Conservation (phyloP, 2,329 filamentous ascomycete species). For the Zymoseptoria crescenta region DNA sequence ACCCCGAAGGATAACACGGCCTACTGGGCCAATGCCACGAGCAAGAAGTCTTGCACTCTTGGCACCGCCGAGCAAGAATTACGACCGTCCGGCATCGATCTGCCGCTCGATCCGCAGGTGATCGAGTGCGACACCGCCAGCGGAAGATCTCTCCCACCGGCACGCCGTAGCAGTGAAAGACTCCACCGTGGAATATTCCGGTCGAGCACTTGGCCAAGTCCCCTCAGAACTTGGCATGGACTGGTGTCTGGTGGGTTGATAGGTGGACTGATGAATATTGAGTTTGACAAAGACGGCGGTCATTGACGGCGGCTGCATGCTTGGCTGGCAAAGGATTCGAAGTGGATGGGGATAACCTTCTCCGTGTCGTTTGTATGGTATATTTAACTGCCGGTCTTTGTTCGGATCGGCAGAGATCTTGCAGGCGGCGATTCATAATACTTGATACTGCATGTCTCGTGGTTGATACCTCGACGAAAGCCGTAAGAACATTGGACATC, state of each 20-base stretch:
- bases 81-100: slow-evolving; percentile 41
- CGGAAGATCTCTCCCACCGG: slow-evolving; percentile 48
- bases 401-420: neutral
- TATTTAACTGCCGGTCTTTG: neutral
- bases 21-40: slow-evolving; percentile 44
- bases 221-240: slow-evolving; percentile 3
- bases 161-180: slow-evolving; percentile 50
- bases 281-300: neutral
- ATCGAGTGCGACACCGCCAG: slow-evolving; percentile 13
- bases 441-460: neutral
- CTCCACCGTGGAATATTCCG: slow-evolving; percentile 44
- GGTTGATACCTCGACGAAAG: neutral
- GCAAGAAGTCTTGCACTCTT: slow-evolving; percentile 43
- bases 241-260: slow-evolving; percentile 3
- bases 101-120: slow-evolving; percentile 3
- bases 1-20: slow-evolving; percentile 51
- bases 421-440: neutral
- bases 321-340: neutral
- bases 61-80: slow-evolving; percentile 53
- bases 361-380: neutral
- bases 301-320: neutral
- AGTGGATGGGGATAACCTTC: neutral
- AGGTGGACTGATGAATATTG: neutral
- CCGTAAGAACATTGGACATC: neutral
- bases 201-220: slow-evolving; percentile 26